These are phyloP conservation scores for Aspergillus nanangensis DNA, from an alignment of 495 filamentous ascomycete species.

Conservation along the genomic window DNA sequence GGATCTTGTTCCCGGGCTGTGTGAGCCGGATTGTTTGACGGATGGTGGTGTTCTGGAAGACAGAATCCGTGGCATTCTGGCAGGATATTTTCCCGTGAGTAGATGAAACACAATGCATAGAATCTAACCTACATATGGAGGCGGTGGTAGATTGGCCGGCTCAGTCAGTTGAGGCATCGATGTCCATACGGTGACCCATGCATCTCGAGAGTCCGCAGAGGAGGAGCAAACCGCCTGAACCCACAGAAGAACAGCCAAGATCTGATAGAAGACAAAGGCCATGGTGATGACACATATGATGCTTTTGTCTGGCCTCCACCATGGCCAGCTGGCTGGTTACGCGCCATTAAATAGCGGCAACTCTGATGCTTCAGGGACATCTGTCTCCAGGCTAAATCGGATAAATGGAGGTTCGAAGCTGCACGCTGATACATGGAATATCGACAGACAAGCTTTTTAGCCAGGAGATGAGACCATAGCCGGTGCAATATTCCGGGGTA, in stretches of 20 bases:
- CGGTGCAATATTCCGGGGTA: no score
- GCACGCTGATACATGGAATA: neutral
- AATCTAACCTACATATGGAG: slow-evolving; percentile 59
- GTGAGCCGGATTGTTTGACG: slow-evolving; percentile 63
- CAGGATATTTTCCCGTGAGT: neutral
- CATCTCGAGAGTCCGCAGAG: no score
- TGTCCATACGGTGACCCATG: slow-evolving; percentile 66
- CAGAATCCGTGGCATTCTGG: slow-evolving; percentile 13
- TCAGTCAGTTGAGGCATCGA: slow-evolving; percentile 66
- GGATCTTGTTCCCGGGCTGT: slow-evolving; percentile 46
- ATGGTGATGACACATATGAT: no score
- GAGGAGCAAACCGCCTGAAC: neutral
- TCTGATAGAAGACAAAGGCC: no score
- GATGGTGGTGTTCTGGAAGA: slow-evolving; percentile 53
- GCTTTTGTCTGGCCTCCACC: no score
- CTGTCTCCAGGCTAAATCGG: neutral
- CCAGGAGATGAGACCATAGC: no score
- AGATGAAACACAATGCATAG: no score
- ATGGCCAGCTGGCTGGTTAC: no score
- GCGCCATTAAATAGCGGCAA: no score
- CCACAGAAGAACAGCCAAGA: no score
- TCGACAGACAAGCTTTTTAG: no score
- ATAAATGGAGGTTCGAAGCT: neutral
- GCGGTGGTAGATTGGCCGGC: slow-evolving; percentile 54
- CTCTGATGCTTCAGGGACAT: no score